Conservation (phyloP, 495 filamentous ascomycete species). For the Parmelia sp. region DNA sequence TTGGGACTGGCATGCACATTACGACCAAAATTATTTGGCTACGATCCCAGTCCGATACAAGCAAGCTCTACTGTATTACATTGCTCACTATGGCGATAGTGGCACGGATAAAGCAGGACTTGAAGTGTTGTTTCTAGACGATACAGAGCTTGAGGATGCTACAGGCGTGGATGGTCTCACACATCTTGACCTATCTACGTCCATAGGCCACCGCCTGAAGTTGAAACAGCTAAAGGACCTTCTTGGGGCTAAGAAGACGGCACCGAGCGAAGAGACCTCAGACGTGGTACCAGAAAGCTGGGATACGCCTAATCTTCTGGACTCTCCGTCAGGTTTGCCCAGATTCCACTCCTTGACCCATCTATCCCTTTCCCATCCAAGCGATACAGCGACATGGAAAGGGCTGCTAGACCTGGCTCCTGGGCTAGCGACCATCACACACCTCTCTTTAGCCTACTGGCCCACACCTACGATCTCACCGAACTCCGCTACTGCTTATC, state of each 20-base stretch:
- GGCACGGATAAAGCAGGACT: constrained; percentile 20
- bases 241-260: constrained; percentile 9
- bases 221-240: constrained; percentile 56
- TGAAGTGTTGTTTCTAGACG: constrained; percentile 27
- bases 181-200: constrained; percentile 58
- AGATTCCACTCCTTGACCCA: constrained; percentile 47
- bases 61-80: constrained; percentile 54
- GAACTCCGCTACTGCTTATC: constrained; percentile 47
- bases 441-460: constrained; percentile 77
- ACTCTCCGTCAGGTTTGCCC: constrained; percentile 17
- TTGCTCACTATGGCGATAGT: constrained; percentile 43
- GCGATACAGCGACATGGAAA: constrained; percentile 53
- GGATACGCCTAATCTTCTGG: constrained; percentile 3
- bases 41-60: constrained; percentile 58
- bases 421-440: constrained; percentile 59
- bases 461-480: constrained; percentile 64
- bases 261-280: constrained; percentile 11
- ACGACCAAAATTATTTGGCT: constrained; percentile 60
- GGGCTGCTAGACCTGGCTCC: constrained; percentile 56
- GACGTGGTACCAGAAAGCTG: constrained; percentile 14
- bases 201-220: constrained; percentile 51
- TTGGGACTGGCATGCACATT: constrained; percentile 62
- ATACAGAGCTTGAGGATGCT: constrained; percentile 27
- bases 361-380: constrained; percentile 48
- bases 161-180: constrained; percentile 47